Base-by-base conservation (phyloP, 2,329 filamentous ascomycete genomes). In the Microdochium bolleyi region DNA sequence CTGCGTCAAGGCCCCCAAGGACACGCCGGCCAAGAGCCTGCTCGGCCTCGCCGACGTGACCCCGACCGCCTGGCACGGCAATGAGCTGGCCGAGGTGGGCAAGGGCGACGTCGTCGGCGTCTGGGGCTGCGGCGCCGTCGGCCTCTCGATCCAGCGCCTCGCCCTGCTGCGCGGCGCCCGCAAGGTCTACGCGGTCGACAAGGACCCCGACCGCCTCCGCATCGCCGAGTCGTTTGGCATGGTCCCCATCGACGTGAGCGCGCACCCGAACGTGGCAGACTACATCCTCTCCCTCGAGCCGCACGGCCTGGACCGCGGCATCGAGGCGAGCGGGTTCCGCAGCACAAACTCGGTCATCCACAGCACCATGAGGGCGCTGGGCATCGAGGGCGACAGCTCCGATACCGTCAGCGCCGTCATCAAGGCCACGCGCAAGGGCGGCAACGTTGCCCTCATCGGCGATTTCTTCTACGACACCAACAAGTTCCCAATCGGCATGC, bases 161-260 rank as follows among this genome's bases (percentile, higher is more conserved):
- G 57, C 65, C 19, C 59, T 55, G 51, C 44, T 67, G 4, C 60
- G 63, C 19, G 66, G 65, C 2, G 66, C 65, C 16, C 59, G 54
- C 25, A 65, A 60, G 51, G 59, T 69, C 1, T 67, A 66, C 53
- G 67, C 61, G 9, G 55, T 69, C 19, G 67, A 70, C 56, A 63
- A 61, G 22, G 65, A 68, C 52, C 51, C 57, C 2, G 38, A 60
- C 14, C 61, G 67, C 19, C 56, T 67, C 14, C 7, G 11, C 34
- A 38, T 38, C 13, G 66, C 66, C 2, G 55, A 61, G 52, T 54
- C 53, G 0, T 64, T 62, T 52, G 64, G 66, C 27, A 64, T 64
- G 59, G 61, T 57, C 16, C 60, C 64, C 2, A 54, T 67, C 8
- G 56, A 66, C 51, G 59, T 64, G 8, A 32, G 46, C 21, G 41